Evolutionary conservation across 73 alveolate species (phyloP).

Genomic region (Paramecium caudatum): DNA sequence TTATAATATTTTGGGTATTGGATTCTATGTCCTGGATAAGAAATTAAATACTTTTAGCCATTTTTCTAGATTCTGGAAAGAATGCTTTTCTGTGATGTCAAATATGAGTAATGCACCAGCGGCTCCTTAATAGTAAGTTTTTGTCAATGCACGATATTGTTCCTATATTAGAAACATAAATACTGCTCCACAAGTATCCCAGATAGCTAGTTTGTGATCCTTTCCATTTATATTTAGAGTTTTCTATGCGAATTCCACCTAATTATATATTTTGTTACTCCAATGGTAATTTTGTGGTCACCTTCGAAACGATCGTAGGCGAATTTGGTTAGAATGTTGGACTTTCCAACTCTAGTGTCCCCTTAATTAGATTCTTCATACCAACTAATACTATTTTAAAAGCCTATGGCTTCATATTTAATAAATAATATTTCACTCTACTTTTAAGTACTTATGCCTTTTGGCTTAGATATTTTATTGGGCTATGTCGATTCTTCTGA

Average conservation of each 20-base stretch:
- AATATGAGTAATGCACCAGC: conserved; percentile 86
- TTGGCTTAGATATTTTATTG: conserved; percentile 11
- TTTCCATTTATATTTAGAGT: background rate
- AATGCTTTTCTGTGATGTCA: conserved; percentile 79
- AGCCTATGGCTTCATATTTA: conserved; percentile 57
- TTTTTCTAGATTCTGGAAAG: conserved; percentile 77
- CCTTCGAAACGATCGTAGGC: conserved; percentile 31
- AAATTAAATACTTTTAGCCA: conserved; percentile 30
- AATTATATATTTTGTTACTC: background rate
- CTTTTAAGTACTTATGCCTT: conserved; percentile 14
- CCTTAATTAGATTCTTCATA: background rate
- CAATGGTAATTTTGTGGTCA: conserved; percentile 37
- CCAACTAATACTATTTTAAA: conserved; percentile 68
- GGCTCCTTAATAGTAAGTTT: conserved; percentile 87
- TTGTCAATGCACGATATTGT: conserved; percentile 80
- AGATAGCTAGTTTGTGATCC: background rate
- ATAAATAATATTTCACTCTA: conserved; percentile 21
- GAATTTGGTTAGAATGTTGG: conserved; percentile 5
- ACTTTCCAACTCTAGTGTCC: conserved; percentile 61
- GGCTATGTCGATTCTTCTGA: conserved; percentile 30
- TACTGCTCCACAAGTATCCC: conserved; percentile 73
- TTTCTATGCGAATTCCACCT: conserved; percentile 69
- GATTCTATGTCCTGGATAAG: conserved; percentile 41
- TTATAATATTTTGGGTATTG: background rate
- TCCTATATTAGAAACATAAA: background rate